A percentile compares a stretch with the other conserved stretches of the same genome.
These are phyloP conservation scores for Lentinula raphanica DNA, from an alignment of 768 basidiomycete genomes.

Conservation along the genomic window DNA sequence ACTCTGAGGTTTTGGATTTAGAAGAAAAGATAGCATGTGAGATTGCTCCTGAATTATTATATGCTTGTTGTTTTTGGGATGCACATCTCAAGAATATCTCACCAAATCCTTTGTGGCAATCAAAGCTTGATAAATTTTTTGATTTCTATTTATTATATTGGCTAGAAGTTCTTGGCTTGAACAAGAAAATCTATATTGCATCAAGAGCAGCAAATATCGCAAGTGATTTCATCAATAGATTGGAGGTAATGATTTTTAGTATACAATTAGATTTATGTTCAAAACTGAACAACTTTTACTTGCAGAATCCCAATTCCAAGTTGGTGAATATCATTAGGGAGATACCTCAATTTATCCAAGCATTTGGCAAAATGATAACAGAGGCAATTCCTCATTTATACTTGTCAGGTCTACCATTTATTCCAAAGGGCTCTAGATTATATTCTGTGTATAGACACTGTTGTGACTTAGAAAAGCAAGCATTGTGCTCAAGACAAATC, in stretches of 20 bases:
- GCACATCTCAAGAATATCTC: not conserved
- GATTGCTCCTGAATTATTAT: not conserved
- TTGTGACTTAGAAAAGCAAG: not conserved
- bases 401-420: slow-evolving; percentile 20
- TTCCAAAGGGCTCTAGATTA: slow-evolving; percentile 7
- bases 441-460: slow-evolving; percentile 7
- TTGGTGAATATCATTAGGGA: not conserved
- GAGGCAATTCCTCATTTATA: slow-evolving; percentile 17
- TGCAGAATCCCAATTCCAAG: not conserved
- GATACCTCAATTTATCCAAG: not conserved
- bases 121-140: not conserved
- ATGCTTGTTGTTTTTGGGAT: slow-evolving; percentile 3
- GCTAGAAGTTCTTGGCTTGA: not conserved
- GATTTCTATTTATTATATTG: not conserved
- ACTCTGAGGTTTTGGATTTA: not conserved
- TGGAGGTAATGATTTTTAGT: not conserved
- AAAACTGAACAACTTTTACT: not conserved
- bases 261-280: too few species aligned
- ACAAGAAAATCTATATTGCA: not conserved
- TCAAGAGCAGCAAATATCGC: not conserved
- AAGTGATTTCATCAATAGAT: too few species aligned
- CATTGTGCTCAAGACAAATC: not conserved
- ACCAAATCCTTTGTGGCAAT: not conserved
- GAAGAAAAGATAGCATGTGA: not conserved
- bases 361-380: slow-evolving; percentile 8